Evolutionary conservation across 768 basidiomycete genomes (phyloP), one percentile per base, ranked within the genome.

Genomic region (Leccinum disarticulatum): DNA sequence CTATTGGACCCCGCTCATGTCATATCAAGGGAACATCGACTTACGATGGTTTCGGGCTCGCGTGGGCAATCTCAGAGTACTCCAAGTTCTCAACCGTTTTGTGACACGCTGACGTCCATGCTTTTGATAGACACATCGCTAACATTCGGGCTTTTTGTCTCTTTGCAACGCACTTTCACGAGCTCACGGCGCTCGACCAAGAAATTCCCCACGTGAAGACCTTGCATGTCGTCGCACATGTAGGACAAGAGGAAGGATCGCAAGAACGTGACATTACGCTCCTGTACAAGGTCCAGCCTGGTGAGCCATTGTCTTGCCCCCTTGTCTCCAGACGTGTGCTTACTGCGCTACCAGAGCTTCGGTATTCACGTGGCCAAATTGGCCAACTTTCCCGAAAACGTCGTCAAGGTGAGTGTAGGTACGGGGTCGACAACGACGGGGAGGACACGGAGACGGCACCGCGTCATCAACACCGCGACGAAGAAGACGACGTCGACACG

Each of bases 1-100:
- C 9, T 17, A 10, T 10, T 5, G 9, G 19, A 4, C 41, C 47
- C 5, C 9, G 46, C 59, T 64, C n/a, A 72, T 33, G 6, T 35
- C 0, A 31, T 46, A 61, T 38, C 64, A 36, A 59, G 90, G 90
- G 95, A 6, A 97, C 95, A 1, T 97, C 95, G 0, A 98, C 96
- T 0, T 96, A 96, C 64, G 96, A 99, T 71, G 96, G 96, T 6
- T 98, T 98, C 67, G 96, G 95, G 6, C 81, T 99, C 6, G 97
- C 97, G 0, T 99, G 96, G 96, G 94, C 96, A 1, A 98, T 98
- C 66, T 96, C 94, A 54, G 97, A 99, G 95, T 95, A 49, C 27
- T 19, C 11, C n/a, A 72, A 60, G 84, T 73, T 27, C 28, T 43
- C 31, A 7, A 15, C 10, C 14, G 8, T 10, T 13, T 31, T 17